Conservation (phyloP, 805 yeast genomes). For the Candida anglica region DNA sequence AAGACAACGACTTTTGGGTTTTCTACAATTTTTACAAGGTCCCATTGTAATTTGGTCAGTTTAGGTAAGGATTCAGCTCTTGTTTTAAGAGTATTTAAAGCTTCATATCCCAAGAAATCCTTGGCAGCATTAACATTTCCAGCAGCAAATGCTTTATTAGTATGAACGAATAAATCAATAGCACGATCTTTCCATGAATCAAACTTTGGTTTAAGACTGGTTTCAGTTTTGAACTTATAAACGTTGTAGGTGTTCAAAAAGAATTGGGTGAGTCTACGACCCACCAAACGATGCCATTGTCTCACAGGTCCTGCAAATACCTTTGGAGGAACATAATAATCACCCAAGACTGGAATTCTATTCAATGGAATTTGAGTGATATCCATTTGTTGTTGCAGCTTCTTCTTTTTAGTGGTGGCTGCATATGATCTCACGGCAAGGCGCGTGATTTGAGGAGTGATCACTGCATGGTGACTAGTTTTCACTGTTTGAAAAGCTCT, state of each 20-base stretch:
- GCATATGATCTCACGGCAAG: slow-evolving; percentile 7
- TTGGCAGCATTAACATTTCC: slow-evolving; percentile 46
- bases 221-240: slow-evolving; percentile 42
- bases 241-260: slow-evolving; percentile 61
- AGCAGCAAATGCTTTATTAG: slow-evolving; percentile 78
- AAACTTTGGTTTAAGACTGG: slow-evolving; percentile 45
- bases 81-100: slow-evolving; percentile 24
- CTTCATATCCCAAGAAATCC: slow-evolving; percentile 28
- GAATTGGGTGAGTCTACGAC: slow-evolving; percentile 62
- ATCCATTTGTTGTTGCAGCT: slow-evolving; percentile 20
- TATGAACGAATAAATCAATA: slow-evolving; percentile 67
- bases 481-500: too few species aligned
- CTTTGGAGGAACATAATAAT: slow-evolving; percentile 40
- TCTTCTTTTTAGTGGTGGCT: slow-evolving; percentile 11
- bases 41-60: slow-evolving; percentile 66
- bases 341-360: slow-evolving; percentile 37
- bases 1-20: slow-evolving; percentile 73
- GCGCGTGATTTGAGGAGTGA: too few species aligned
- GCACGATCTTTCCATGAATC: slow-evolving; percentile 88
- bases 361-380: slow-evolving; percentile 36
- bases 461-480: too few species aligned
- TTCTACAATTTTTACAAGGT: slow-evolving; percentile 61
- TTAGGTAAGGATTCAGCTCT: slow-evolving; percentile 47
- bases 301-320: slow-evolving; percentile 20
- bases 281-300: slow-evolving; percentile 42